phyloP scores from a whole-genome alignment of 2,329 filamentous ascomycete species.

The Pseudogymnoascus sp. region DNA sequence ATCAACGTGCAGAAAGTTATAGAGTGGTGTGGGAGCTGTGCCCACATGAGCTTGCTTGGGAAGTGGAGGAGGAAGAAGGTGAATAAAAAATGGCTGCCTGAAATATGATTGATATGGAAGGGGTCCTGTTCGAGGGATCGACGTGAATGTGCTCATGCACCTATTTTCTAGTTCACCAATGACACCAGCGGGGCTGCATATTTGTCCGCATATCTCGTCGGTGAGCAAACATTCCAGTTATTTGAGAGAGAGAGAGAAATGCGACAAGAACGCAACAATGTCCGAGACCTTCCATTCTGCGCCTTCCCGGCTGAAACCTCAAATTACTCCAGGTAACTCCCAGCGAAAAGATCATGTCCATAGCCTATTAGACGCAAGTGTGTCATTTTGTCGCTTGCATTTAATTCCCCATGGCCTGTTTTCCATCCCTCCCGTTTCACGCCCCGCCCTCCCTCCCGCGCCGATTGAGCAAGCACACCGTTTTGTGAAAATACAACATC shows the following conservation, averaged over 20 bases:
- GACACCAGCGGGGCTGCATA: neutral
- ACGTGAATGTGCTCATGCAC: neutral
- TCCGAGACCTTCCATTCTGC: neutral
- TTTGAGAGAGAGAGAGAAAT: neutral
- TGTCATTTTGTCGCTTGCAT: neutral
- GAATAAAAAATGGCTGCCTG: neutral
- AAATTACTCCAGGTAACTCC: neutral
- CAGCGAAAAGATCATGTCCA: neutral
- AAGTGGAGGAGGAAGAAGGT: neutral
- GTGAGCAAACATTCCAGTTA: neutral
- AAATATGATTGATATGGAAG: neutral
- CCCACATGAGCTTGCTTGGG: neutral
- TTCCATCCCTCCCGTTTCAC: neutral
- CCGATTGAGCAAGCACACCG: neutral
- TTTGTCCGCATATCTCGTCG: neutral
- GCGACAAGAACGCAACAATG: neutral
- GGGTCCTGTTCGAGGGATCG: neutral
- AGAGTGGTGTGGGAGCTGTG: neutral
- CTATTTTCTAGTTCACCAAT: neutral
- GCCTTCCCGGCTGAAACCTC: neutral
- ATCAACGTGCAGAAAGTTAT: neutral
- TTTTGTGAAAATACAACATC: neutral
- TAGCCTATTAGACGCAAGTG: neutral
- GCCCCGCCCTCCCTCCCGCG: neutral
- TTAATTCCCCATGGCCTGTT: neutral